Percentiles rank a stretch among this genome's conserved stretches.
Evolutionary conservation across 768 basidiomycete genomes (phyloP).

Genomic region (Cubamyces sp.): DNA sequence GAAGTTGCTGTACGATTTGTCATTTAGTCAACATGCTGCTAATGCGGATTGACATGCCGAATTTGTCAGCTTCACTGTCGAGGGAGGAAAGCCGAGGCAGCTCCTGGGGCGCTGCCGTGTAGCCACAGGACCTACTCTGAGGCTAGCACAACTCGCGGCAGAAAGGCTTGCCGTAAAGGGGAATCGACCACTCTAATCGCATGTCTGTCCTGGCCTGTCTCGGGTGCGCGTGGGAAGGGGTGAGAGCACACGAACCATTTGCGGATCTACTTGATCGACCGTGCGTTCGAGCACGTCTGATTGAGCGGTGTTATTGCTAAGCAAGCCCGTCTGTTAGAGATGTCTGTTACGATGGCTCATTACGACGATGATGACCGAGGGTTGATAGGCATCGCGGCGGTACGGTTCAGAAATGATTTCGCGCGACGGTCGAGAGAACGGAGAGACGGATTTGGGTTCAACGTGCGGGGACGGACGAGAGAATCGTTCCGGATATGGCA

Average conservation of each 20-base stretch:
- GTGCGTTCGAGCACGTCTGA: too few relatives aligned
- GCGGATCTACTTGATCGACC: neutral
- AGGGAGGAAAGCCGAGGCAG: neutral
- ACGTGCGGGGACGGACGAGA: slow-evolving; percentile 16
- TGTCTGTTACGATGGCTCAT: neutral
- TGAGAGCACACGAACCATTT: neutral
- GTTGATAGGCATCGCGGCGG: neutral
- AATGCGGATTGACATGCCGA: neutral
- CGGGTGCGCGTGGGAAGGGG: neutral
- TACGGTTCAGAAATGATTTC: neutral
- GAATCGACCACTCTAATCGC: neutral
- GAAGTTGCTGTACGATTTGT: neutral
- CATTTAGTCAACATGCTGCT: neutral
- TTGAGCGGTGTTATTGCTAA: too few relatives aligned
- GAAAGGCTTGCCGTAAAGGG: slow-evolving; percentile 2
- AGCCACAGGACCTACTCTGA: neutral
- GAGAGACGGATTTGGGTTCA: slow-evolving; percentile 4
- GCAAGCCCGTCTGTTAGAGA: too few relatives aligned
- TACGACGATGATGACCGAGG: neutral
- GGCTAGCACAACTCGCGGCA: neutral
- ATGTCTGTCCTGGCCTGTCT: neutral
- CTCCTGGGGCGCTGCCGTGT: too few relatives aligned
- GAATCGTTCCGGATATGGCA: slow-evolving; percentile 20
- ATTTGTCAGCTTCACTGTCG: neutral
- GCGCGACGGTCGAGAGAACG: slow-evolving; percentile 10